Conservation (phyloP, 2,329 filamentous ascomycete genomes). For the Botrytis hyacinthi region DNA sequence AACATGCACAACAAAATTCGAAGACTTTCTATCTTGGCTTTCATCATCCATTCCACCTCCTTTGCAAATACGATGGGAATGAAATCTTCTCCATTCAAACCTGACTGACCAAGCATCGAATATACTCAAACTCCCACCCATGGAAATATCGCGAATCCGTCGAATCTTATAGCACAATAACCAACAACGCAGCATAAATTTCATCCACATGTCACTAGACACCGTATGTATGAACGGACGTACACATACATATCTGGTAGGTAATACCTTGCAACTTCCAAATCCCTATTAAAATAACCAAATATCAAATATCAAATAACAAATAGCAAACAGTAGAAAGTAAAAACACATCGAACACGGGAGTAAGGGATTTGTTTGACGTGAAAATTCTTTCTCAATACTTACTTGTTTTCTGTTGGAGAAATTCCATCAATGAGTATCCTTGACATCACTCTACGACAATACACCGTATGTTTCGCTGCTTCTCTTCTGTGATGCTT, state of each 20-base stretch:
- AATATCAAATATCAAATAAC: too few relatives aligned
- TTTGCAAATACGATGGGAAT: background rate
- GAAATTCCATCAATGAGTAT: background rate
- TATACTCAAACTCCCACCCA: background rate
- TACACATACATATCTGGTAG: too few relatives aligned
- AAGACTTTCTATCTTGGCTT: background rate
- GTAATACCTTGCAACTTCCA: too few relatives aligned
- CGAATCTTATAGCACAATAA: background rate
- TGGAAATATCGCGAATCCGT: background rate
- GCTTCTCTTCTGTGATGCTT: background rate
- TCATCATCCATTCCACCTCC: background rate
- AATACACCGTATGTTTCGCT: background rate
- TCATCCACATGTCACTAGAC: background rate
- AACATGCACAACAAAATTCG: background rate
- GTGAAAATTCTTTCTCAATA: background rate
- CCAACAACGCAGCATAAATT: background rate
- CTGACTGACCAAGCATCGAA: background rate
- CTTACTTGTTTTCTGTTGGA: background rate
- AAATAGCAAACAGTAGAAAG: too few relatives aligned
- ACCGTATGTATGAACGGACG: too few relatives aligned
- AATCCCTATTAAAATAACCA: too few relatives aligned
- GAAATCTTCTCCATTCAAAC: background rate
- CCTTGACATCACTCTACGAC: too few relatives aligned
- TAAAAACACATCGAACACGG: too few relatives aligned
- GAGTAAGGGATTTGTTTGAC: background rate